Conservation (phyloP, 495 filamentous ascomycete species). For the Lepraria neglecta region DNA sequence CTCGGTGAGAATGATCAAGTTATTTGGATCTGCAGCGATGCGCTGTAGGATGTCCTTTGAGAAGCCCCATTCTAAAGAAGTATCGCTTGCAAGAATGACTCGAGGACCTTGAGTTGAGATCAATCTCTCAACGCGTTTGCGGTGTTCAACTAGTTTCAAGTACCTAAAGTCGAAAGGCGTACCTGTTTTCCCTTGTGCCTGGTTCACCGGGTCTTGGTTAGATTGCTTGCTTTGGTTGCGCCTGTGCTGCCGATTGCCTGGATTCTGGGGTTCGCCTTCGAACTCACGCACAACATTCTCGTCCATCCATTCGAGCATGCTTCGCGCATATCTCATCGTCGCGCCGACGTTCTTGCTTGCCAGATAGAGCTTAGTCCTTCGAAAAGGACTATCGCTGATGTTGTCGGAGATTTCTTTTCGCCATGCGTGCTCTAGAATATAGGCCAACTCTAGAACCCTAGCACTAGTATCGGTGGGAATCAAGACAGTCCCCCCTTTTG, state of each 20-base stretch:
- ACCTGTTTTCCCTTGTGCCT: constrained; percentile 38
- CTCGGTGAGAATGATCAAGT: constrained; percentile 82
- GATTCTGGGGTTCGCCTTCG: constrained; percentile 58
- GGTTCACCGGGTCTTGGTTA: constrained; percentile 37
- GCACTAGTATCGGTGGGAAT: constrained; percentile 95
- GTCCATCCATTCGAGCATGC: constrained; percentile 99
- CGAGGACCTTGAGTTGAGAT: constrained; percentile 47
- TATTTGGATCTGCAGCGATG: constrained; percentile 67
- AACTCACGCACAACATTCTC: constrained; percentile 86
- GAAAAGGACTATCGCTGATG: constrained; percentile 50
- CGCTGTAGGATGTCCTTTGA: constrained; percentile 74
- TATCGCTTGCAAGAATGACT: constrained; percentile 87
- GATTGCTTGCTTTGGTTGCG: constrained; percentile 36
- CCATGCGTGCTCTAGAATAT: constrained; percentile 89
- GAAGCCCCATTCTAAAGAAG: constrained; percentile 90
- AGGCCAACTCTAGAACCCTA: constrained; percentile 85
- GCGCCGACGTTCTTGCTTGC: constrained; percentile 73
- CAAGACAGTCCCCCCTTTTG: constrained; percentile 82
- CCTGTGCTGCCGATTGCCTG: constrained; percentile 40
- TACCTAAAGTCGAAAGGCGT: constrained; percentile 89
- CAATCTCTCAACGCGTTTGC: constrained; percentile 63
- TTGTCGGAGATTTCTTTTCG: constrained; percentile 52
- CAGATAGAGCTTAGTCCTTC: constrained; percentile 67
- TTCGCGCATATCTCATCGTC: constrained; percentile 80
- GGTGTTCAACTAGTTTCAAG: constrained; percentile 71